These are phyloP conservation scores for Pseudocercospora fuligena DNA, from an alignment of 2,329 filamentous ascomycete genomes.

Conservation along the genomic window DNA sequence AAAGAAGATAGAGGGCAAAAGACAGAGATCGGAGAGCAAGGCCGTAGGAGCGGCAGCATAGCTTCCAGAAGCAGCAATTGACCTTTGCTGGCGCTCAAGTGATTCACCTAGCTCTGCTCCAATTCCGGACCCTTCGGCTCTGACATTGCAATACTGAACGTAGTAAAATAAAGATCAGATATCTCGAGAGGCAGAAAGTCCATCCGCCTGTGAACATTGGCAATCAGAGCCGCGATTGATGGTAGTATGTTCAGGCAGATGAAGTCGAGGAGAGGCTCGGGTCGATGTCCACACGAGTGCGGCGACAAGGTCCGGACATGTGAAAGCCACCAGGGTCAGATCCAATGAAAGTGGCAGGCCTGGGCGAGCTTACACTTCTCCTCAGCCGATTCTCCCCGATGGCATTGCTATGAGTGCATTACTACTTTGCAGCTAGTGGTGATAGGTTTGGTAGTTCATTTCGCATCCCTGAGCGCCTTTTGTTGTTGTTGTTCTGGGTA, in stretches of 20 bases:
- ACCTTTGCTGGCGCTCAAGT: not conserved
- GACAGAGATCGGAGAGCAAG: too few relatives aligned
- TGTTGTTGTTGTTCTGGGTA: slow-evolving; percentile 4
- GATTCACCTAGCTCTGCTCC: not conserved
- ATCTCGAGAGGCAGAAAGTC: not conserved
- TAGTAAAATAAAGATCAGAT: too few relatives aligned
- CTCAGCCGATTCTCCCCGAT: slow-evolving; percentile 6
- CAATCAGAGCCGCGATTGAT: not conserved
- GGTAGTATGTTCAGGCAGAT: not conserved
- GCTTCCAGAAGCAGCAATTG: not conserved
- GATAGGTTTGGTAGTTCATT: not conserved
- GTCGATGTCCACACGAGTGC: not conserved
- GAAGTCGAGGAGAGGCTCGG: not conserved
- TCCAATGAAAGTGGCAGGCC: not conserved
- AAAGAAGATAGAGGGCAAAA: not conserved
- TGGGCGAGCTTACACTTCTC: not conserved
- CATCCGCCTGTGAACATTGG: not conserved
- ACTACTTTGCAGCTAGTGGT: slow-evolving; percentile 3
- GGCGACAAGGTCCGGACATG: slow-evolving; percentile 3
- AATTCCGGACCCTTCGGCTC: not conserved
- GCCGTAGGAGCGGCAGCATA: too few relatives aligned
- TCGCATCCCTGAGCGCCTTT: slow-evolving; percentile 1
- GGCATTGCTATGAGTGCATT: not conserved
- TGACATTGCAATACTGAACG: too few relatives aligned
- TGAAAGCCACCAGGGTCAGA: slow-evolving; percentile 6